Percentiles rank a stretch among this genome's conserved stretches.
Conservation (phyloP, 2,329 filamentous ascomycete genomes). For the Xylariaceae sp. region DNA sequence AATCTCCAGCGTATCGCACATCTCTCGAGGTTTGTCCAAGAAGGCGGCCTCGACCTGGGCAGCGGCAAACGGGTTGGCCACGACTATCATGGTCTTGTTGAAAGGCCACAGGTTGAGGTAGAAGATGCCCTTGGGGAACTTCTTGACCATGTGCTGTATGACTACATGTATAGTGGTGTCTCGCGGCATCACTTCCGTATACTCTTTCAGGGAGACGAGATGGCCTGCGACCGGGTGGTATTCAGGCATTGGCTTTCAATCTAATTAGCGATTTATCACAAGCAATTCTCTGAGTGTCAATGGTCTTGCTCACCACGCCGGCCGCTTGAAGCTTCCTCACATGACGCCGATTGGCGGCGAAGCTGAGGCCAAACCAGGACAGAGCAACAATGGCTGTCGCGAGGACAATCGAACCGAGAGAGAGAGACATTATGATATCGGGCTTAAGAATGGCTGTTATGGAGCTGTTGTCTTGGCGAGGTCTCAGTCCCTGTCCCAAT, state of each 20-base stretch:
- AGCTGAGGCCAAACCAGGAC: conserved; percentile 1
- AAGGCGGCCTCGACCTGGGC: conserved; percentile 18
- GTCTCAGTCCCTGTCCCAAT: too few species aligned
- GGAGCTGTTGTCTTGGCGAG: too few species aligned
- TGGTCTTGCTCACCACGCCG: conserved; percentile 4
- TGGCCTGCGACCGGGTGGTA: conserved; percentile 18
- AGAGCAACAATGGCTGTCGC: conserved; percentile 3
- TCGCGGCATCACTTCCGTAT: conserved; percentile 9
- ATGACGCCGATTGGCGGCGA: conserved; percentile 9
- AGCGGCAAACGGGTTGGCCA: conserved; percentile 12
- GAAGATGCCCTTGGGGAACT: conserved; percentile 17
- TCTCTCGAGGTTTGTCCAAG: conserved; percentile 15
- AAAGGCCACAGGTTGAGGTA: conserved; percentile 23
- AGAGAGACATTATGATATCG: too few species aligned
- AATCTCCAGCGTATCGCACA: conserved; percentile 25
- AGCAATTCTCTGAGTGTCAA: not conserved
- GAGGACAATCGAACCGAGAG: conserved; percentile 1
- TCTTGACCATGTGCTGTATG: conserved; percentile 14
- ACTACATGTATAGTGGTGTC: conserved; percentile 17
- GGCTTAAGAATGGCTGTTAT: too few species aligned
- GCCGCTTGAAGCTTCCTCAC: conserved; percentile 10
- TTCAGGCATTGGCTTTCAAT: conserved; percentile 15
- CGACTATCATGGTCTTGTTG: conserved; percentile 14
- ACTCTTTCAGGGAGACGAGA: conserved; percentile 15
- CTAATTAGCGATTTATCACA: not conserved